Conservation (phyloP, 2,329 filamentous ascomycete genomes). For the Cladosporium sphaerospermum region DNA sequence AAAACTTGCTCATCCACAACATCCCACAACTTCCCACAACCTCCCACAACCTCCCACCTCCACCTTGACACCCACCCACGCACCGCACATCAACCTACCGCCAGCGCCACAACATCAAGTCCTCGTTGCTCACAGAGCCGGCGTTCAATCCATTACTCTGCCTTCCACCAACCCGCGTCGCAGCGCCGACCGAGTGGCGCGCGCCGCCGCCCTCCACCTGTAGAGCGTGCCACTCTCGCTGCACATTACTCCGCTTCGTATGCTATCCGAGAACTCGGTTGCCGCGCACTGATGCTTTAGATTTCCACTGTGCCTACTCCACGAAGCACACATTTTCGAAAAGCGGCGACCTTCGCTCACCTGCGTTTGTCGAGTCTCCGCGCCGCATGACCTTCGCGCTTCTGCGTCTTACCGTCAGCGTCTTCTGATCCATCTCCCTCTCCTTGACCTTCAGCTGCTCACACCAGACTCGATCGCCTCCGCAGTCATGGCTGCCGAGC, state of each 20-base stretch:
- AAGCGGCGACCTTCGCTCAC: too few relatives aligned
- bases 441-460: too few relatives aligned
- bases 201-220: neutral
- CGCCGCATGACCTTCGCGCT: too few relatives aligned
- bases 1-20: neutral
- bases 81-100: constrained; percentile 1
- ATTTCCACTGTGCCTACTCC: too few relatives aligned
- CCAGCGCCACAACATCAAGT: constrained; percentile 6
- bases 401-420: too few relatives aligned
- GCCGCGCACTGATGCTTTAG: too few relatives aligned
- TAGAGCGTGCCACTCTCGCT: neutral
- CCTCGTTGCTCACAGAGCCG: neutral
- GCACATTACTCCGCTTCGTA: neutral
- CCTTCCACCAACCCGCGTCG: neutral
- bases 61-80: neutral
- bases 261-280: too few relatives aligned
- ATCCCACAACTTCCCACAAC: neutral
- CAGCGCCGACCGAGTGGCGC: neutral
- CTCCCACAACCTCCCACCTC: neutral
- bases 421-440: too few relatives aligned
- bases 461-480: too few relatives aligned
- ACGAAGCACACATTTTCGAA: too few relatives aligned
- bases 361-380: too few relatives aligned
- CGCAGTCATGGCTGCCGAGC: constrained; percentile 1
- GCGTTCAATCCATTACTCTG: neutral